phyloP scores from a whole-genome alignment of 192 early-diverging fungal species.

The Podila horticola region DNA sequence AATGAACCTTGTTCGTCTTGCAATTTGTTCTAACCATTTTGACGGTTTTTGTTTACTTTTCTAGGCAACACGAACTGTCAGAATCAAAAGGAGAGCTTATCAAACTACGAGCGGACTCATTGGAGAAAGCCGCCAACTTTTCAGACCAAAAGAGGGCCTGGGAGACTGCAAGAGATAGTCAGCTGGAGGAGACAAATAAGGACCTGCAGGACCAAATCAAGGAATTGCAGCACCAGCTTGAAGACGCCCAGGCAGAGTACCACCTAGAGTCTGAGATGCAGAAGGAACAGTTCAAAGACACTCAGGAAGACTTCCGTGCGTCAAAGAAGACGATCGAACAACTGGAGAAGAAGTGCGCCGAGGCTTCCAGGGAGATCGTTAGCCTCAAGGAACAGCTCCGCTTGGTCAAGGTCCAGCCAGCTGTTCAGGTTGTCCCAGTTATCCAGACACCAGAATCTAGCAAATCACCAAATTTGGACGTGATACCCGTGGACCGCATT shows the following conservation, averaged over 20 bases:
- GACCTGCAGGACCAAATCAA: not conserved
- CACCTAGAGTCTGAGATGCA: not conserved
- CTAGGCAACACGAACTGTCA: not conserved
- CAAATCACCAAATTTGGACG: not conserved
- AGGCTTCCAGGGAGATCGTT: not conserved
- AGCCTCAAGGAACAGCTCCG: not conserved
- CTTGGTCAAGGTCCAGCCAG: not conserved
- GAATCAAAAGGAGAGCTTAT: not conserved
- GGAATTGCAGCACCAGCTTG: slow-evolving; percentile 7
- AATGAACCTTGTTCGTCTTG: not conserved
- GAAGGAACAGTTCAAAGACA: not conserved
- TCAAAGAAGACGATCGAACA: not conserved
- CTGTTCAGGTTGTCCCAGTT: not conserved
- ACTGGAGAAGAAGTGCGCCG: not conserved
- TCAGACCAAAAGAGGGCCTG: not conserved
- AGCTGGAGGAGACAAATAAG: not conserved
- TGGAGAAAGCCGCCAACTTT: not conserved
- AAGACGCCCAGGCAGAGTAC: slow-evolving; percentile 1
- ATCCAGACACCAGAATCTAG: too few relatives aligned
- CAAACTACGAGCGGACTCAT: not conserved
- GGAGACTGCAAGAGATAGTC: not conserved
- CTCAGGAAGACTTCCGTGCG: not conserved
- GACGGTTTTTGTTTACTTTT: not conserved
- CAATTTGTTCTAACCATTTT: not conserved
- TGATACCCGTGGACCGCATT: slow-evolving; percentile 2